Evolutionary conservation across 2,329 filamentous ascomycete species (phyloP).

Genomic region (Calonectria ilicicola): DNA sequence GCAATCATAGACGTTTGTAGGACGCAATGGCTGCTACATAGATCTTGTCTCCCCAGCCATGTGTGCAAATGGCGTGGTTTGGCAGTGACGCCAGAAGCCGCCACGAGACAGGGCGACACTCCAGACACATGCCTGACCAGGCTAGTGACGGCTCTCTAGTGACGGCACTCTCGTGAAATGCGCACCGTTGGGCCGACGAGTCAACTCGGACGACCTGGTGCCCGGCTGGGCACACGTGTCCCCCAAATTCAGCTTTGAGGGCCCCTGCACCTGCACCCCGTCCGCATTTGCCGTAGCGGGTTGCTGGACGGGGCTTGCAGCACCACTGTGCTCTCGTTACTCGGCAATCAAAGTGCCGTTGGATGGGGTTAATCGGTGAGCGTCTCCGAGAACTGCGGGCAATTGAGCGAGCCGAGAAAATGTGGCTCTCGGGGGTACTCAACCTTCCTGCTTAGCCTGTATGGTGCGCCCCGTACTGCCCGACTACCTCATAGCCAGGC

Average conservation of each 20-base stretch:
- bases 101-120: background rate
- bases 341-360: constrained; percentile 27
- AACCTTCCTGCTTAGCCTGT: constrained; percentile 1
- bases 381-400: constrained; percentile 11
- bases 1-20: background rate
- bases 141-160: background rate
- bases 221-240: constrained; percentile 12
- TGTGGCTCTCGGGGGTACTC: constrained; percentile 2
- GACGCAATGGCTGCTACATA: background rate
- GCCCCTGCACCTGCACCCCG: background rate
- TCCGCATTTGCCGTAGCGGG: too few relatives aligned
- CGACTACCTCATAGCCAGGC: background rate
- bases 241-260: background rate
- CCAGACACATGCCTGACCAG: constrained; percentile 5
- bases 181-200: constrained; percentile 1
- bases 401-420: constrained; percentile 2
- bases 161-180: too few relatives aligned
- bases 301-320: background rate
- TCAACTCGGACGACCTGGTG: background rate
- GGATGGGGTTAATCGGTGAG: constrained; percentile 13
- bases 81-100: background rate
- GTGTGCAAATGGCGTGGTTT: background rate
- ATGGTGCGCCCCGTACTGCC: background rate
- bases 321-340: background rate
- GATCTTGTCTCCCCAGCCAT: background rate